Evolutionary conservation across 2,329 filamentous ascomycete species (phyloP).

Genomic region (Pyrenochaeta sp.): DNA sequence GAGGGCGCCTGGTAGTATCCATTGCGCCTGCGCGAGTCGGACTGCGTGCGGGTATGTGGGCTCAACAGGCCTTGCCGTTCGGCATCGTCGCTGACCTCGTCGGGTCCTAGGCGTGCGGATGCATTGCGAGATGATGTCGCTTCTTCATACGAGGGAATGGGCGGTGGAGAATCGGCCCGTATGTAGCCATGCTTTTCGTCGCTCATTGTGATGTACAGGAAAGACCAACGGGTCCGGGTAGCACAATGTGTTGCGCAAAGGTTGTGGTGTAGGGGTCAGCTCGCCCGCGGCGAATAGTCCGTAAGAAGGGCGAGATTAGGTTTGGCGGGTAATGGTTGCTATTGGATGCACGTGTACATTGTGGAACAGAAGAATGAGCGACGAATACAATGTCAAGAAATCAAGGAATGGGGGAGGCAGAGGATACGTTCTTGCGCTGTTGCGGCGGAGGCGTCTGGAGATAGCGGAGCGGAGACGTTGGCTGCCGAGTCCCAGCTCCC

Average conservation of each 20-base stretch:
- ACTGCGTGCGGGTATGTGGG: constrained; percentile 51
- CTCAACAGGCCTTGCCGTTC: constrained; percentile 81
- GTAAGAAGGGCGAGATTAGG: constrained; percentile 1
- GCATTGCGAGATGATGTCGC: constrained; percentile 67
- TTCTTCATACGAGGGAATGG: constrained; percentile 87
- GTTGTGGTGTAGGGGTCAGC: constrained; percentile 6
- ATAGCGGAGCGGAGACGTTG: constrained; percentile 21
- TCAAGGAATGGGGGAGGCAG: constrained; percentile 10
- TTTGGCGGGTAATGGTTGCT: constrained; percentile 14
- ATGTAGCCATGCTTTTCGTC: constrained; percentile 53
- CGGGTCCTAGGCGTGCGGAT: constrained; percentile 61
- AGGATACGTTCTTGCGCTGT: constrained; percentile 8
- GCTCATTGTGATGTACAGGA: constrained; percentile 36
- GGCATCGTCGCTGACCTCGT: constrained; percentile 72
- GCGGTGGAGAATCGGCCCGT: constrained; percentile 61
- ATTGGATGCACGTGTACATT: constrained; percentile 39
- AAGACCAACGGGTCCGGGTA: constrained; percentile 19
- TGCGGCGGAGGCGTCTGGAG: constrained; percentile 20
- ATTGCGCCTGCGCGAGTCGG: constrained; percentile 45
- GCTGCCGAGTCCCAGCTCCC: constrained; percentile 19
- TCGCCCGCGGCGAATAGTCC: constrained; percentile 17
- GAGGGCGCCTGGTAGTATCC: constrained; percentile 77
- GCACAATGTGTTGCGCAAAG: constrained; percentile 4
- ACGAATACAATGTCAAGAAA: constrained; percentile 12
- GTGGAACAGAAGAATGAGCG: constrained; percentile 28